Evolutionary conservation across 2,329 filamentous ascomycete genomes (phyloP), one percentile per base, ranked within the genome.

Genomic region (Penicillium sp.): DNA sequence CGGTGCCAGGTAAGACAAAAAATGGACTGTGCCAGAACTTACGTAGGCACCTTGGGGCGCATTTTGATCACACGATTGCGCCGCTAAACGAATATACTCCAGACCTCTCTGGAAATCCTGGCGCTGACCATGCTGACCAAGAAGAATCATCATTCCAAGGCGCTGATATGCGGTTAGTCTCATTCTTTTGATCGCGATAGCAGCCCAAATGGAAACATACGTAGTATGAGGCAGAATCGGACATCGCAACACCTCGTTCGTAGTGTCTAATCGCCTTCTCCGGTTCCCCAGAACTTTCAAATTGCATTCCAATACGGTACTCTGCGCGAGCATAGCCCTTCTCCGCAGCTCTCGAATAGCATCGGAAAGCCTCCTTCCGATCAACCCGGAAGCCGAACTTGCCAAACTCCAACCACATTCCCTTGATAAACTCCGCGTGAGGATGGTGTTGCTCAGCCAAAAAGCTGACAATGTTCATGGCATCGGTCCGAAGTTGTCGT

Each of bases 231-330:
- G 94, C 94, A 14, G 94, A 96, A 75, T 99, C 94, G 21, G 87
- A 87, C 63, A 87, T 79, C 46, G 86, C 83, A 46, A 94, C 87
- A 46, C 94, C 94, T 44, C 85, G 83, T 61, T 91, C 86, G 75
- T 97, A 99, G 73, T 97, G 92, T 67, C 88, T 87, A 68, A 97
- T 87, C 5, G 94, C 94, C 72, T 96, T 97, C 59, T 87, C 83
- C 56, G 92, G 88, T 68, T 99, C 93, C 69, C 96, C 96, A 4
- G 92, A 93, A 71, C 90, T 92, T 76, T 99, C 94, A 71, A 92
- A 97, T 53, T 97, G 89, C 93, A 97, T 99, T 59, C 94, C 94
- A 77, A 99, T 96, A 43, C 94, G 87, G 74, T 99, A 99, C 73
- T 97, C 91, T 18, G 94, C 92, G 64, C 94, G 83, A 19, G 88